These are phyloP conservation scores for Fusarium sp. DNA, from an alignment of 2,329 filamentous ascomycete species.

Conservation along the genomic window DNA sequence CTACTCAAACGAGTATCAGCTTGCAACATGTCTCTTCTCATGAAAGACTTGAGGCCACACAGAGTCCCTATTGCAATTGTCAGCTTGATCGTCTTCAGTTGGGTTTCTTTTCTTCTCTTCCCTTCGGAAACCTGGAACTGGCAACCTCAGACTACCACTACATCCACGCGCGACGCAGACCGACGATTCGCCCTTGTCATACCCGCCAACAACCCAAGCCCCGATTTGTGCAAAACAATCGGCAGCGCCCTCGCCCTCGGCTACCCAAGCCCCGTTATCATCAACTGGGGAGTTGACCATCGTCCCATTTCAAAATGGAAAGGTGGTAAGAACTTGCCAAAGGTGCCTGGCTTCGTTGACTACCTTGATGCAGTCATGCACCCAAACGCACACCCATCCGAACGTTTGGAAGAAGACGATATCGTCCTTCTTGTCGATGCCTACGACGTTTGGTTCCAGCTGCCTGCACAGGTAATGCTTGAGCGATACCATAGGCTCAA, in stretches of 20 bases:
- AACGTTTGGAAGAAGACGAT: neutral
- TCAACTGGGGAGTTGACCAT: constrained; percentile 15
- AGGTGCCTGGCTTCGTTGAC: constrained; percentile 4
- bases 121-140: neutral
- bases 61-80: neutral
- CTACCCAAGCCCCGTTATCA: constrained; percentile 12
- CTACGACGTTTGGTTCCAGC: constrained; percentile 18
- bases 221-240: constrained; percentile 14
- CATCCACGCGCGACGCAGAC: neutral
- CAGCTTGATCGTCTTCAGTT: neutral
- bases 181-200: constrained; percentile 12
- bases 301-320: neutral
- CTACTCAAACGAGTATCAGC: neutral
- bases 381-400: neutral
- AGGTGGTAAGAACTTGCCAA: neutral
- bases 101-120: neutral
- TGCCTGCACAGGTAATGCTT: constrained; percentile 15
- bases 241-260: constrained; percentile 8
- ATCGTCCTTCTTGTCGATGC: constrained; percentile 16
- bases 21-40: neutral
- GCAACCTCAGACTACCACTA: neutral
- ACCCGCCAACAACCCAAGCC: constrained; percentile 1
- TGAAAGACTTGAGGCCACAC: neutral
- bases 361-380: constrained; percentile 24
- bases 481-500: constrained; percentile 23